Evolutionary conservation across 2,329 filamentous ascomycete genomes (phyloP), one percentile per base, ranked within the genome.

Genomic region (Cylindrodendrum hubeiense): DNA sequence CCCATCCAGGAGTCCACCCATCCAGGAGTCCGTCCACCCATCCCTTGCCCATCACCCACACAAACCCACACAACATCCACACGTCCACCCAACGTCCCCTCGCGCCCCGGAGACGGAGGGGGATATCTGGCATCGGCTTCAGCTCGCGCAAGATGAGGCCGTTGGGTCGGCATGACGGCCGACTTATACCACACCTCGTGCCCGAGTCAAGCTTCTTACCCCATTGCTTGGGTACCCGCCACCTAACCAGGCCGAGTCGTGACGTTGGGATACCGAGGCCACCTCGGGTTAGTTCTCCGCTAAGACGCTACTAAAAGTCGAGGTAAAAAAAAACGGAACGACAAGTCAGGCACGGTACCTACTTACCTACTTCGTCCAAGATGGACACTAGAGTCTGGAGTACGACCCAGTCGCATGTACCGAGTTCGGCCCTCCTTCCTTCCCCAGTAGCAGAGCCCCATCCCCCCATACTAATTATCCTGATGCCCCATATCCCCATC

Each of bases 401-500:
- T 33, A 57, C 47, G 55, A 28, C 21, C 34, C 34, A 24, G 44
- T 61, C 41, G 43, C 68, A 66, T 55, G 50, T 64, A 67, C 57
- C 53, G 60, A 67, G 60, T 22, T 60, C 61, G 69, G 60, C 65
- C 49, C 60, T 69, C 69, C 43, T 61, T 63, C 60, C 58, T 57
- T 60, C 60, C 60, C 50, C 58, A 72, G 57, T 51, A 53, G 69
- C 69, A 68, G 71, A 73, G 71, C 71, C 71, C 71, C 71, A 73
- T 73, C 71, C 60, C 60, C 55, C 71, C 71, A 63, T 73, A 71
- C 62, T 63, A 63, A 44, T 55, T 49, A 37, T 43, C 49, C 60
- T 53, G 37, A 49, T 54, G 56, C 60, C 60, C 60, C 60, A 56
- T 62, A 68, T 70, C 62, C 63, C 70, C 67, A 64, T 70, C 60